Base-by-base conservation (phyloP, 2,329 filamentous ascomycete species). In the Cordyceps cateniannulata region DNA sequence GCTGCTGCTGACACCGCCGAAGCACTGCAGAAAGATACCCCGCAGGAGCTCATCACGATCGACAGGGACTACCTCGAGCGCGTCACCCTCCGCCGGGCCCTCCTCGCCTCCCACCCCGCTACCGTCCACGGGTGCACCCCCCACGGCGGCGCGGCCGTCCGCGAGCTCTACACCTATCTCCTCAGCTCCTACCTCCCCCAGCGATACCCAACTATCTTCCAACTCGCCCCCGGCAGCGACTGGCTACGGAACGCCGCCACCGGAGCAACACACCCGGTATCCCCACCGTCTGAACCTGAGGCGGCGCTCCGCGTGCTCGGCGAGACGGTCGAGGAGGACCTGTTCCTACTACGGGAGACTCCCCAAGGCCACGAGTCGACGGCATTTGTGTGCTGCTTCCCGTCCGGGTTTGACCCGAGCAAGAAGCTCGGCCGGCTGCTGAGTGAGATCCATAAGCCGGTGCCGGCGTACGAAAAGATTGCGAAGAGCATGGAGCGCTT, bases 401-500 rank as follows among this genome's bases (percentile, higher is more conserved):
- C 81, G 0, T 72, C 77, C 0, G 82, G 81, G 0, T 84, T 84
- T 52, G 77, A 83, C 51, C 79, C 81, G 0, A 73, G 76, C 0
- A 51, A 67, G 2, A 84, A 84, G 68, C 69, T 85, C 29, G 81
- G 79, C 2, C 75, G 76, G 63, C 65, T 75, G 10, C 68, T 85
- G 22, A 69, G 68, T 48, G 79, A 81, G 24, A 79, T 84, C 12
- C 82, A 85, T 60, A 69, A 62, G 18, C 80, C 80, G 0, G 82
- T 85, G 42, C 82, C 82, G 0, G 72, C 73, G 1, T 84, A 83
- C 59, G 77, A 81, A 18, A 83, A 79, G 70, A 83, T 85, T 29
- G 80, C 77, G 0, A 66, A 71, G 0, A 83, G 80, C 62, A 83
- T 85, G 80, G 81, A 85, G 68, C 73, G 75, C 6, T 83, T 80